Evolutionary conservation across 306 rosid genomes (phyloP), one percentile per base, ranked within the genome.

Genomic region (Fragaria nilgerrensis): DNA sequence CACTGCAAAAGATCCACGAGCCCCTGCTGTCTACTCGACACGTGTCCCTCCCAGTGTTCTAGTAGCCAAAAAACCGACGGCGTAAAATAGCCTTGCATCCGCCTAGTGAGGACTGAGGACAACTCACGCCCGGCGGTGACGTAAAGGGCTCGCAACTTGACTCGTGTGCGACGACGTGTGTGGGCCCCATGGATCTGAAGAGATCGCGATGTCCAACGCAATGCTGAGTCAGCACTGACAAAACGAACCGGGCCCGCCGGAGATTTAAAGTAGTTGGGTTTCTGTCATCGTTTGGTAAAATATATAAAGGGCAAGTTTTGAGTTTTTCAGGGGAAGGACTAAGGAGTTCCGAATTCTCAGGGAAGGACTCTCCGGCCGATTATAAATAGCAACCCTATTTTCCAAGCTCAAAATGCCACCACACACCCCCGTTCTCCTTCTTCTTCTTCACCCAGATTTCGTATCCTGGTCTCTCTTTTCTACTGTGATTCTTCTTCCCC

Each of bases 301-400:
- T 58, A 58, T n/a, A 55, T 22, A 27, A 12, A 7, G 29, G 7
- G 16, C 9, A 61, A 19, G 15, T 61, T 61, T 61, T 25, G 17
- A 61, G 16, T 25, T 27, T 61, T 61, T 89, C 93, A 87, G 95
- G 95, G 93, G 85, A 91, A 93, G 98, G 95, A 80, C 93, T 79
- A 58, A 17, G 65, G 77, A 76, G 79, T 70, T 83, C 22, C 74
- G 72, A 89, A 91, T 79, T 91, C 90, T 80, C 91, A 91, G 90
- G 91, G 77, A 89, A 91, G 96, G 93, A 82, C 96, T 86, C 70
- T 89, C 92, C 92, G 92, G 96, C 89, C 81, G 73, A 49, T 45
- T 93, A 93, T 93, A 93, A 89, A 93, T 89, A 84, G 70, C 84
- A 41, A 43, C 27, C 59, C 59, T 52, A 73, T 11, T 55, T 41